These are phyloP conservation scores for Tinospora cordifolia DNA, from an alignment of 164 flowering plant species.

Conservation along the genomic window DNA sequence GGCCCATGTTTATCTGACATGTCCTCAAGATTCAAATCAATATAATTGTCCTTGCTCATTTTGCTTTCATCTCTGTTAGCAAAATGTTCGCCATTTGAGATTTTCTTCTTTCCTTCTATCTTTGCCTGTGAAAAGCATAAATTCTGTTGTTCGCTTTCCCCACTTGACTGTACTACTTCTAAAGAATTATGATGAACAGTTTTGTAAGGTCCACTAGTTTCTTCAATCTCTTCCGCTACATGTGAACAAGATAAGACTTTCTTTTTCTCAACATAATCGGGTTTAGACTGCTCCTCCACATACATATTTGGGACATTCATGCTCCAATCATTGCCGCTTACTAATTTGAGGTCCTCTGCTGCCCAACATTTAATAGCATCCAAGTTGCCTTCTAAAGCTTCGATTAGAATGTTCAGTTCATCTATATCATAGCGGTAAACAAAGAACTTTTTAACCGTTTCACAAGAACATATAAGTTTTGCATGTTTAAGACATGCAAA, in stretches of 20 bases:
- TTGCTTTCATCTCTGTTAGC: constrained; percentile 15
- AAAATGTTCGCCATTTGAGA: constrained; percentile 9
- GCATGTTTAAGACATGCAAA: constrained; percentile 77
- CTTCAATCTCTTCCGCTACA: constrained; percentile 13
- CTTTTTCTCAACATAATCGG: neutral
- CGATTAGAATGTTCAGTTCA: constrained; percentile 42
- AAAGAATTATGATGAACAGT: constrained; percentile 17
- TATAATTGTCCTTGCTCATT: constrained; percentile 9
- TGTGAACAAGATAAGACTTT: constrained; percentile 14
- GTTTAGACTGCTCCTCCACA: constrained; percentile 11
- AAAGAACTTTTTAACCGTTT: constrained; percentile 27
- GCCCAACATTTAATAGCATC: constrained; percentile 42
- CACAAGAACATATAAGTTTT: constrained; percentile 51
- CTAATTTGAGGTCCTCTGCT: constrained; percentile 19
- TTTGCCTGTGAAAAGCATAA: constrained; percentile 8
- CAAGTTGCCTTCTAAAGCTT: constrained; percentile 57
- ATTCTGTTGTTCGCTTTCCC: constrained; percentile 7
- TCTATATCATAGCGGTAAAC: constrained; percentile 45
- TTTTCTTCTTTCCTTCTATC: constrained; percentile 12
- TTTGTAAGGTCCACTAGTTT: constrained; percentile 19
- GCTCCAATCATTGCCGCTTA: constrained; percentile 9
- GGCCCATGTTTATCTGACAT: constrained; percentile 21
- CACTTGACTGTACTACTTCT: constrained; percentile 23
- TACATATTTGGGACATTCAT: constrained; percentile 10
- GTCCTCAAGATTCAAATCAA: constrained; percentile 33